phyloP scores from a whole-genome alignment of 768 basidiomycete genomes.

The Neoboletus magnificus region DNA sequence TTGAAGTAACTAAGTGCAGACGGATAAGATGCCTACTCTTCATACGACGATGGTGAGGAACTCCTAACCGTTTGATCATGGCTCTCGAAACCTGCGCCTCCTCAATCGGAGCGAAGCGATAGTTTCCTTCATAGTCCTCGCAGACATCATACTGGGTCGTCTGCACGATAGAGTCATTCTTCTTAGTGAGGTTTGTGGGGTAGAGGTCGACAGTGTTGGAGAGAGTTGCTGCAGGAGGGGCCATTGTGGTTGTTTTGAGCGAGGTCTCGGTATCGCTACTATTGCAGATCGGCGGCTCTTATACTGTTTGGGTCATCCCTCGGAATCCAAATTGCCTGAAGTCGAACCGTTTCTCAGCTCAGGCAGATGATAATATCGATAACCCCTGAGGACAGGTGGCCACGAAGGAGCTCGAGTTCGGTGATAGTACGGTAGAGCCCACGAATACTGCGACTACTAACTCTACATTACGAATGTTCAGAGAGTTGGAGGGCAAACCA shows the following conservation, averaged over 20 bases:
- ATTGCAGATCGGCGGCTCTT: background rate
- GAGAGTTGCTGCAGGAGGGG: constrained; percentile 36
- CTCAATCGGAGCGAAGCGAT: constrained; percentile 68
- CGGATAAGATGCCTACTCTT: background rate
- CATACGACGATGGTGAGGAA: background rate
- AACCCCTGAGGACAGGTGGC: background rate
- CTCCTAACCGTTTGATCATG: constrained; percentile 65
- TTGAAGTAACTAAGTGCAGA: constrained; percentile 57
- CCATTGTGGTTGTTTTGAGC: constrained; percentile 29
- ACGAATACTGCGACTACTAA: background rate
- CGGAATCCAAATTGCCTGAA: background rate
- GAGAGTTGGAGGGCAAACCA: too few relatives aligned
- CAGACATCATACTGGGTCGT: constrained; percentile 18
- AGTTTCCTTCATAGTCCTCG: constrained; percentile 53
- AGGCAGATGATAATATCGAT: too few relatives aligned
- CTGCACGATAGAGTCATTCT: constrained; percentile 12
- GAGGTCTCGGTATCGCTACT: background rate
- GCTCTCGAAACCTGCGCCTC: constrained; percentile 75
- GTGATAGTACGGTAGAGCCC: background rate
- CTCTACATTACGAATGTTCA: background rate
- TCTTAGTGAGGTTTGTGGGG: constrained; percentile 23
- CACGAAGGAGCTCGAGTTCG: background rate
- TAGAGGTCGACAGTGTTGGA: constrained; percentile 20
- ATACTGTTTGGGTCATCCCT: background rate
- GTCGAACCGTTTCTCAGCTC: background rate